Percentiles rank a stretch among this genome's conserved stretches.
phyloP scores from a whole-genome alignment of 768 basidiomycete species.

The Xerocomellus amylosporus region DNA sequence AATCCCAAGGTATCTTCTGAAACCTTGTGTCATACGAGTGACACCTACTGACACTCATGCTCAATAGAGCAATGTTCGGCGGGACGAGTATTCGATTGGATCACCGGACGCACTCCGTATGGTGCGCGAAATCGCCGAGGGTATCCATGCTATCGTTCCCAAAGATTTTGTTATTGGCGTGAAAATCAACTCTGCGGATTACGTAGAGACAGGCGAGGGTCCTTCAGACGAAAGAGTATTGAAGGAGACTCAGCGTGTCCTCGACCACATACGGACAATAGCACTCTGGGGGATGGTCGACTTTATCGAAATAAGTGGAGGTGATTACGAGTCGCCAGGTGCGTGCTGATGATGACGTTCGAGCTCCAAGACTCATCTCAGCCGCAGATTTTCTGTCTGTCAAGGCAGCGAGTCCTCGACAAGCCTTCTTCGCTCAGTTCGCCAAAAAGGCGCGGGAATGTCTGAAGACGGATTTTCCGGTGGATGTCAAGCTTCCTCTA shows the following conservation, averaged over 20 bases:
- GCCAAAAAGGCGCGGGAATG: conserved; percentile 52
- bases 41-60: conserved; percentile 9
- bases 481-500: conserved; percentile 42
- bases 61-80: conserved; percentile 48
- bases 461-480: conserved; percentile 36
- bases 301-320: conserved; percentile 86
- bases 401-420: conserved; percentile 39
- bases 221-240: conserved; percentile 32
- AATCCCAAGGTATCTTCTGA: conserved; percentile 55
- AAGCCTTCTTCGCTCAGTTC: conserved; percentile 73
- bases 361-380: not conserved
- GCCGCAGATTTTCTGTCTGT: conserved; percentile 43
- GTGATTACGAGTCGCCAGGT: conserved; percentile 82
- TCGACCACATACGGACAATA: conserved; percentile 60
- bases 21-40: not conserved
- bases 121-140: conserved; percentile 50
- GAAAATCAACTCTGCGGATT: conserved; percentile 82
- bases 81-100: conserved; percentile 55
- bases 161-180: conserved; percentile 67
- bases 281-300: conserved; percentile 67
- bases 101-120: conserved; percentile 50
- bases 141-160: conserved; percentile 55
- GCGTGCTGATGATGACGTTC: conserved; percentile 7
- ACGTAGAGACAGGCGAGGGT: conserved; percentile 38
- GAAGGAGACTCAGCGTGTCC: conserved; percentile 39